Conservation (phyloP, 192 early-diverging fungal species). For the Chytriomyces confervae region DNA sequence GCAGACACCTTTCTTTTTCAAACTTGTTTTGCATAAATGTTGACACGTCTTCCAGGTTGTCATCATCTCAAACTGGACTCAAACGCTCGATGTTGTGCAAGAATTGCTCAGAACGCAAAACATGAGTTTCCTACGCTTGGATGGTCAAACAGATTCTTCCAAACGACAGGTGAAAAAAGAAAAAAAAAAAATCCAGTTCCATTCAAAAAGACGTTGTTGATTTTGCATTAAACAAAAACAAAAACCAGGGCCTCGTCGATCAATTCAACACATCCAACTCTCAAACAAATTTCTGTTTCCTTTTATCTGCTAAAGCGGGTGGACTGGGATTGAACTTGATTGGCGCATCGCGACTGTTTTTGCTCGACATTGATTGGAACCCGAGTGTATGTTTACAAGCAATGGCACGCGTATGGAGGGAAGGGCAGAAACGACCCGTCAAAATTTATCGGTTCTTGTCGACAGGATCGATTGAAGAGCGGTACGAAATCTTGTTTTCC, state of each 20-base stretch:
- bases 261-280: conserved; percentile 41
- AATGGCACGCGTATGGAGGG: conserved; percentile 72
- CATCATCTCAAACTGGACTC: conserved; percentile 71
- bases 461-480: conserved; percentile 57
- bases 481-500: not conserved
- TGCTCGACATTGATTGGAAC: conserved; percentile 67
- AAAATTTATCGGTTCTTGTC: conserved; percentile 54
- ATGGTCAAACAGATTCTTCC: conserved; percentile 54
- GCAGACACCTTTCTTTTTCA: conserved; percentile 5
- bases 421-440: conserved; percentile 53
- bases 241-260: conserved; percentile 55
- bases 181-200: too few relatives aligned
- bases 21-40: not conserved
- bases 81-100: conserved; percentile 66
- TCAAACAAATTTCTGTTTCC: conserved; percentile 39
- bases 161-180: conserved; percentile 38
- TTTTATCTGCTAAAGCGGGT: conserved; percentile 62
- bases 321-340: conserved; percentile 67
- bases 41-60: conserved; percentile 55
- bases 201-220: not conserved
- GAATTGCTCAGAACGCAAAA: conserved; percentile 39
- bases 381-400: conserved; percentile 42
- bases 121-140: conserved; percentile 57
- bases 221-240: not conserved
- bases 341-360: conserved; percentile 58